These are phyloP conservation scores for Lithohypha guttulata DNA, from an alignment of 2,329 filamentous ascomycete genomes.

Conservation along the genomic window DNA sequence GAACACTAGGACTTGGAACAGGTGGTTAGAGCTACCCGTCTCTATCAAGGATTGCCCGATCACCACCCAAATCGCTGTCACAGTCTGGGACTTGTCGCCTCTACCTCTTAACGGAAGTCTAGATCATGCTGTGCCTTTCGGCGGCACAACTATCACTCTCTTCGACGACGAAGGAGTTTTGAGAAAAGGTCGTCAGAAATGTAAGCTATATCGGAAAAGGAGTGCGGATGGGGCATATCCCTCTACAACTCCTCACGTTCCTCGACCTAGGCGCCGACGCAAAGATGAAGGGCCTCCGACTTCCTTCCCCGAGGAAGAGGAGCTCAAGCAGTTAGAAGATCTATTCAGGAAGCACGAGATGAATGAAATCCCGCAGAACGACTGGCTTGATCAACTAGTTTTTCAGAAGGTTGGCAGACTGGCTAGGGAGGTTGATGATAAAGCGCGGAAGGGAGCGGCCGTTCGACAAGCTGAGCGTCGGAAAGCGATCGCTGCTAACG, in stretches of 20 bases:
- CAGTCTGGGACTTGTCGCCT: constrained; percentile 87
- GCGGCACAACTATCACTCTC: constrained; percentile 81
- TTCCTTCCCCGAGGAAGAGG: constrained; percentile 60
- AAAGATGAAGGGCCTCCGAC: constrained; percentile 38
- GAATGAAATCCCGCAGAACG: constrained; percentile 83
- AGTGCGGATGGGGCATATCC: constrained; percentile 75
- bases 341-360: constrained; percentile 97
- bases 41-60: constrained; percentile 71
- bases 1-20: constrained; percentile 66
- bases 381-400: constrained; percentile 92
- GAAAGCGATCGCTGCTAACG: constrained; percentile 22
- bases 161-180: constrained; percentile 88
- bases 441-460: constrained; percentile 47
- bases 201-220: constrained; percentile 68
- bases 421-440: constrained; percentile 52
- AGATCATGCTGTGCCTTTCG: constrained; percentile 78
- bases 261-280: constrained; percentile 44
- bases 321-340: constrained; percentile 79
- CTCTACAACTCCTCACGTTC: constrained; percentile 64
- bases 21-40: constrained; percentile 86
- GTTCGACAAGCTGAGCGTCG: constrained; percentile 27
- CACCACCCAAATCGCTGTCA: constrained; percentile 78
- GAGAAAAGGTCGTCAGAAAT: constrained; percentile 87
- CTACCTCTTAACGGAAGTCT: constrained; percentile 58
- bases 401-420: constrained; percentile 81